A percentile compares a stretch with the other conserved stretches of the same genome.
phyloP scores from a whole-genome alignment of 2,329 filamentous ascomycete genomes.

The Claviceps capensis region DNA sequence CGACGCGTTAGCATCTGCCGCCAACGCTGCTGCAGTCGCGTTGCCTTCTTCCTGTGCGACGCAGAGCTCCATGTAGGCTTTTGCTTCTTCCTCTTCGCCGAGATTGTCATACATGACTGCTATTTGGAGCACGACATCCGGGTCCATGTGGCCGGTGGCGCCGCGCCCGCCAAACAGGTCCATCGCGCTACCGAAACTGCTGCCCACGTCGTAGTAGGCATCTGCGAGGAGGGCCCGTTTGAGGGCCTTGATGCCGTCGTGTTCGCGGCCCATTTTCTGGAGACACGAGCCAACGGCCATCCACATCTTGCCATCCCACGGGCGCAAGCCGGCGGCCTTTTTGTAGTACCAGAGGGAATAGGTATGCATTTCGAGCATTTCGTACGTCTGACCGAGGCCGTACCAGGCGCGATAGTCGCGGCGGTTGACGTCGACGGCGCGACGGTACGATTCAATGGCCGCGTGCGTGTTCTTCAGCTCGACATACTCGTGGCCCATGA shows the following conservation, averaged over 20 bases:
- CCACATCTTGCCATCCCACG: constrained; percentile 98
- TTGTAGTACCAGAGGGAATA: constrained; percentile 98
- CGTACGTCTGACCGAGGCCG: constrained; percentile 89
- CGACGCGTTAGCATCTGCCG: constrained; percentile 18
- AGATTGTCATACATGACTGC: constrained; percentile 77
- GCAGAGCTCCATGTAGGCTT: constrained; percentile 90
- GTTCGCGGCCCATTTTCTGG: constrained; percentile 71
- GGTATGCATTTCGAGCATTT: constrained; percentile 94
- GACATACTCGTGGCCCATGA: constrained; percentile 98
- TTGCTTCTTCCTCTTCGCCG: constrained; percentile 64
- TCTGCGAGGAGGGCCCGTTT: constrained; percentile 86
- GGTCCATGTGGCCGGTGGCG: constrained; percentile 56
- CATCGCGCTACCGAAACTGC: constrained; percentile 36
- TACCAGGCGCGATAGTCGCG: constrained; percentile 98
- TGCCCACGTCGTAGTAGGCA: constrained; percentile 62
- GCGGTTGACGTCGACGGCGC: constrained; percentile 89
- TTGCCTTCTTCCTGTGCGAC: constrained; percentile 80
- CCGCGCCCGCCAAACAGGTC: constrained; percentile 34
- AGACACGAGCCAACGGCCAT: constrained; percentile 87
- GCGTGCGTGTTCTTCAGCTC: constrained; percentile 98
- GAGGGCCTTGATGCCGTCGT: constrained; percentile 88
- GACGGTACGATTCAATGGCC: constrained; percentile 89
- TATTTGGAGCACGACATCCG: constrained; percentile 82
- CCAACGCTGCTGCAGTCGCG: constrained; percentile 25
- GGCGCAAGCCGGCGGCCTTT: constrained; percentile 80